phyloP scores from a whole-genome alignment of 192 early-diverging fungal genomes.

The Haplosporangium gracile region DNA sequence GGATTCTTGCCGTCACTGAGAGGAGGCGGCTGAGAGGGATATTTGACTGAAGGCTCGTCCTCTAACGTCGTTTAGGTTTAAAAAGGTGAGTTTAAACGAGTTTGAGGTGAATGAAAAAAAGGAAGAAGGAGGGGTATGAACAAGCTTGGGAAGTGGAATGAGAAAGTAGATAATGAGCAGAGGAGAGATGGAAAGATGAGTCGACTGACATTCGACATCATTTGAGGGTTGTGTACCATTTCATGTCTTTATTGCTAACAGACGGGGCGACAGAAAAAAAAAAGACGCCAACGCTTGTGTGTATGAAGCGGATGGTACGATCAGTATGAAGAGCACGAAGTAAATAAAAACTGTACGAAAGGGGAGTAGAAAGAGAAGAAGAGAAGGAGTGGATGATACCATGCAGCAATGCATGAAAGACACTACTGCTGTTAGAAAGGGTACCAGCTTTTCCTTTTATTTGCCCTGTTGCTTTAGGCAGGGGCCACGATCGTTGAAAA shows the following conservation, averaged over 20 bases:
- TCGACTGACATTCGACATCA: too few species aligned
- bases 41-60: not conserved
- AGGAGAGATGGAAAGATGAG: not conserved
- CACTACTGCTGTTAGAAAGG: too few species aligned
- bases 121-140: not conserved
- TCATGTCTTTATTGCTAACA: too few species aligned
- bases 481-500: too few species aligned
- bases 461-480: too few species aligned
- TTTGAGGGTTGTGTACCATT: not conserved
- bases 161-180: not conserved
- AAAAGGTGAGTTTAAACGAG: not conserved
- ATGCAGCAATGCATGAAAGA: too few species aligned
- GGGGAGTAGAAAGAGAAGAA: too few species aligned
- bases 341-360: too few species aligned
- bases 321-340: too few species aligned
- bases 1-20: conserved; percentile 20
- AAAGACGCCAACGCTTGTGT: not conserved
- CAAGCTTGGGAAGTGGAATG: not conserved
- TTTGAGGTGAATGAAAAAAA: not conserved
- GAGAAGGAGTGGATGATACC: too few species aligned
- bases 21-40: conserved; percentile 17
- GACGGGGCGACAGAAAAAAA: not conserved
- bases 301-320: not conserved
- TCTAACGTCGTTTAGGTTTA: not conserved
- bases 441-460: too few species aligned